phyloP scores from a whole-genome alignment of 2,329 filamentous ascomycete species.

The Ophiostoma sp. region DNA sequence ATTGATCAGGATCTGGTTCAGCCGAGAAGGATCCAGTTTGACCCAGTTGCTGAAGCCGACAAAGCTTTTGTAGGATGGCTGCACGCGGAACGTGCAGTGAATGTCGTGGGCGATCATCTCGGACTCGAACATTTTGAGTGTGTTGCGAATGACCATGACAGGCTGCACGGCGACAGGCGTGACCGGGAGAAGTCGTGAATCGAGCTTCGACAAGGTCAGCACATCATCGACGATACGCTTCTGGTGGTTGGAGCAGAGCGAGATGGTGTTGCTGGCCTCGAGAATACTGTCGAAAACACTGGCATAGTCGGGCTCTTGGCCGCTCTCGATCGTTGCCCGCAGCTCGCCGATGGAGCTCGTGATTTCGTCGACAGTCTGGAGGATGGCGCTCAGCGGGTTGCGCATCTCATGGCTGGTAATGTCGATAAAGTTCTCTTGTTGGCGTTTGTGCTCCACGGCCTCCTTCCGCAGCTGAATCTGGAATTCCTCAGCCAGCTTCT shows the following conservation, averaged over 20 bases:
- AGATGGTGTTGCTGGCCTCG: constrained; percentile 76
- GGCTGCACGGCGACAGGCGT: constrained; percentile 66
- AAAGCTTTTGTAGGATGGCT: constrained; percentile 60
- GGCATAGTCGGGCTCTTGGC: constrained; percentile 27
- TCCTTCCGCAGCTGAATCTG: constrained; percentile 74
- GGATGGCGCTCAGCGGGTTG: constrained; percentile 67
- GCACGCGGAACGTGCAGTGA: constrained; percentile 61
- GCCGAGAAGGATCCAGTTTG: constrained; percentile 67
- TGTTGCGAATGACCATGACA: constrained; percentile 56
- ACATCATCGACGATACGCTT: constrained; percentile 72
- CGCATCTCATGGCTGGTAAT: constrained; percentile 72
- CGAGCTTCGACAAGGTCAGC: constrained; percentile 66
- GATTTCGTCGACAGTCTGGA: constrained; percentile 74
- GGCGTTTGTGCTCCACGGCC: constrained; percentile 71
- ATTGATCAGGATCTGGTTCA: constrained; percentile 71
- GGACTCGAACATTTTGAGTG: constrained; percentile 73
- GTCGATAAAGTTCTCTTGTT: constrained; percentile 67
- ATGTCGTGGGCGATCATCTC: constrained; percentile 69
- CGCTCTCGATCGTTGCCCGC: constrained; percentile 26
- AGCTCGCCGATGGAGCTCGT: constrained; percentile 45
- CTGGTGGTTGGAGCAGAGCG: constrained; percentile 72
- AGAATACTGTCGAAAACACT: constrained; percentile 52
- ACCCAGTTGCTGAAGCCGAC: constrained; percentile 59
- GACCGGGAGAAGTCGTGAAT: constrained; percentile 67
- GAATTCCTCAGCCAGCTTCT: constrained; percentile 78